Percentiles rank a stretch among this genome's conserved stretches.
Conservation (phyloP, 768 basidiomycete species). For the Saitozyma podzolica region DNA sequence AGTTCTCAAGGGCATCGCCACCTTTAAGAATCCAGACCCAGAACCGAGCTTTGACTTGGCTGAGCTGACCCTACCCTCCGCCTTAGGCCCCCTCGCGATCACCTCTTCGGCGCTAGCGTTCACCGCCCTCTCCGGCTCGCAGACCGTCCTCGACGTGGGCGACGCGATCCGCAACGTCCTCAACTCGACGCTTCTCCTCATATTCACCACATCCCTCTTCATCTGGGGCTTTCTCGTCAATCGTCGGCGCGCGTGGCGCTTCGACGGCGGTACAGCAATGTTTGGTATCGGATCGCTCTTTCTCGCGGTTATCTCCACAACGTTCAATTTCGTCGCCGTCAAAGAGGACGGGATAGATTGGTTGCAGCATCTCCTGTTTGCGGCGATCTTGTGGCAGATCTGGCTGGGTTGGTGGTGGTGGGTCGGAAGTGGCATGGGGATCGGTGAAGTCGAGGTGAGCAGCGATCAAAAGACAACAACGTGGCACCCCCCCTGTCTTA, state of each 20-base stretch:
- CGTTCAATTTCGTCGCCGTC: conserved; percentile 81
- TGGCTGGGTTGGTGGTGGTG: conserved; percentile 99
- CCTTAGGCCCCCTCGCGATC: conserved; percentile 75
- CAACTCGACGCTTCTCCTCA: conserved; percentile 91
- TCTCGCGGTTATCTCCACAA: conserved; percentile 79
- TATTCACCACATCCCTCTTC: conserved; percentile 84
- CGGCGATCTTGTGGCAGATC: conserved; percentile 91
- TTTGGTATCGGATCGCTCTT: conserved; percentile 82
- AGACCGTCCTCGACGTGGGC: conserved; percentile 60
- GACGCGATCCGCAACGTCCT: conserved; percentile 85
- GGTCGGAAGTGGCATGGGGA: conserved; percentile 79
- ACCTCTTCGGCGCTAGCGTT: conserved; percentile 81
- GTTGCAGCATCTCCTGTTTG: conserved; percentile 86
- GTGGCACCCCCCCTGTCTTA: not conserved
- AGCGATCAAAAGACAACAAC: conserved; percentile 33
- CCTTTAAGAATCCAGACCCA: not conserved
- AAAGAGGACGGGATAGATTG: conserved; percentile 85
- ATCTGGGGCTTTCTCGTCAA: conserved; percentile 94
- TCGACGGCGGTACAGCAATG: conserved; percentile 91
- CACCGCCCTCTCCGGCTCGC: conserved; percentile 62
- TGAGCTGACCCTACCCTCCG: not conserved
- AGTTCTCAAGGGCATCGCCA: conserved; percentile 21
- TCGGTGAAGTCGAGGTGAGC: conserved; percentile 64
- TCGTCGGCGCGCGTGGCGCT: conserved; percentile 87
- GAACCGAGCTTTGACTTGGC: not conserved